Percentiles rank a stretch among this genome's conserved stretches.
Conservation (phyloP, 2,329 filamentous ascomycete species). For the Aspergillus sp. region DNA sequence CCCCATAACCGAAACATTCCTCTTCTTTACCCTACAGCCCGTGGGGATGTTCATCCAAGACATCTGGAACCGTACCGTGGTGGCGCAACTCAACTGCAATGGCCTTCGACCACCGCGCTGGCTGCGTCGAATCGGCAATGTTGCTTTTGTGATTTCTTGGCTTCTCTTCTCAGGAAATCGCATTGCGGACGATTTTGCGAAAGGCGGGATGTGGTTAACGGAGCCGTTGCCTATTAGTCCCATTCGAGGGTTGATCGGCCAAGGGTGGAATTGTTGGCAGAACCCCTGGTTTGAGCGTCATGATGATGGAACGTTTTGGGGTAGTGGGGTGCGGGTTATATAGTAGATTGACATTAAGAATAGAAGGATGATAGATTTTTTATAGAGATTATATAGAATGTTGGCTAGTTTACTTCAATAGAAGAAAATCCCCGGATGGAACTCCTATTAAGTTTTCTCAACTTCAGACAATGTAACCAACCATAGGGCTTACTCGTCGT, state of each 20-base stretch:
- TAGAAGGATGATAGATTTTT: neutral
- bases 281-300: slow-evolving; percentile 58
- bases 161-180: slow-evolving; percentile 63
- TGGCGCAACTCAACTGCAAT: slow-evolving; percentile 28
- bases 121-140: slow-evolving; percentile 57
- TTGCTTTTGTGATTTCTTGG: slow-evolving; percentile 65
- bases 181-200: slow-evolving; percentile 74
- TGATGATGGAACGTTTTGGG: slow-evolving; percentile 64
- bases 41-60: slow-evolving; percentile 64
- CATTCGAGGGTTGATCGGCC: slow-evolving; percentile 65
- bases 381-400: neutral
- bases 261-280: slow-evolving; percentile 69
- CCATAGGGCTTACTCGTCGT: slow-evolving; percentile 38
- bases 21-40: slow-evolving; percentile 73
- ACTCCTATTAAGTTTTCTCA: no score
- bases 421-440: neutral
- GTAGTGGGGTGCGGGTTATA: slow-evolving; percentile 48
- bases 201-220: slow-evolving; percentile 72
- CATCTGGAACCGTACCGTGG: neutral
- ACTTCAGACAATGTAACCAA: neutral
- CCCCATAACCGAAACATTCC: slow-evolving; percentile 53
- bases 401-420: neutral
- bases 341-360: slow-evolving; percentile 21
- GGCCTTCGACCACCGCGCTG: slow-evolving; percentile 41
- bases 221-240: slow-evolving; percentile 79